Conservation (phyloP, 2,329 filamentous ascomycete genomes). For the Aureobasidium namibiae region DNA sequence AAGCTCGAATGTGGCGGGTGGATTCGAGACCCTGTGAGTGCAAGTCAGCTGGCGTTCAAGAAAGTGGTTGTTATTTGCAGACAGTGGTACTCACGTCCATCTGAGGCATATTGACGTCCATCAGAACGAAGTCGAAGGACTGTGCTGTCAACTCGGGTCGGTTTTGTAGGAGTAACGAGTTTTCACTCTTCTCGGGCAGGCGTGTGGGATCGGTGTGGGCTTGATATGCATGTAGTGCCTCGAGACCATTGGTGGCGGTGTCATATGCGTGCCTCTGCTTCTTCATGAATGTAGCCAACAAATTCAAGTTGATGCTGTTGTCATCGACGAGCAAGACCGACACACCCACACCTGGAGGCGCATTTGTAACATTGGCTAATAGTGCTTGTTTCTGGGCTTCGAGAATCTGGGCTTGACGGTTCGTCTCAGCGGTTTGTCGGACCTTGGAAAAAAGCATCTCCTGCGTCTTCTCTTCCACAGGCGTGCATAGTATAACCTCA, state of each 20-base stretch:
- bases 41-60: not conserved
- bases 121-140: slow-evolving; percentile 35
- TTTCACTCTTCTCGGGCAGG: slow-evolving; percentile 16
- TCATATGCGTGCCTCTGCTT: slow-evolving; percentile 16
- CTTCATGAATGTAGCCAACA: slow-evolving; percentile 20
- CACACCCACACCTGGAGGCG: not conserved
- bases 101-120: slow-evolving; percentile 26
- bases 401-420: not conserved
- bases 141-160: not conserved
- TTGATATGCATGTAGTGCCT: slow-evolving; percentile 38
- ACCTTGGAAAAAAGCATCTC: not conserved
- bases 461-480: not conserved
- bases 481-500: not conserved
- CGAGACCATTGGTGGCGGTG: slow-evolving; percentile 36
- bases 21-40: not conserved
- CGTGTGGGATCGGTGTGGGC: slow-evolving; percentile 13
- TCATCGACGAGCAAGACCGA: slow-evolving; percentile 27
- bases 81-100: not conserved
- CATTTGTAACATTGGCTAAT: not conserved
- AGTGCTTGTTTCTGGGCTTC: slow-evolving; percentile 1
- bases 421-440: not conserved
- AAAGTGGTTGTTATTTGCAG: not conserved
- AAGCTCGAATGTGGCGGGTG: slow-evolving; percentile 6
- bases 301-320: slow-evolving; percentile 25
- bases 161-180: not conserved